These are phyloP conservation scores for Bothriochloa decipiens DNA, from an alignment of 176 grass and related monocot species.

Conservation along the genomic window DNA sequence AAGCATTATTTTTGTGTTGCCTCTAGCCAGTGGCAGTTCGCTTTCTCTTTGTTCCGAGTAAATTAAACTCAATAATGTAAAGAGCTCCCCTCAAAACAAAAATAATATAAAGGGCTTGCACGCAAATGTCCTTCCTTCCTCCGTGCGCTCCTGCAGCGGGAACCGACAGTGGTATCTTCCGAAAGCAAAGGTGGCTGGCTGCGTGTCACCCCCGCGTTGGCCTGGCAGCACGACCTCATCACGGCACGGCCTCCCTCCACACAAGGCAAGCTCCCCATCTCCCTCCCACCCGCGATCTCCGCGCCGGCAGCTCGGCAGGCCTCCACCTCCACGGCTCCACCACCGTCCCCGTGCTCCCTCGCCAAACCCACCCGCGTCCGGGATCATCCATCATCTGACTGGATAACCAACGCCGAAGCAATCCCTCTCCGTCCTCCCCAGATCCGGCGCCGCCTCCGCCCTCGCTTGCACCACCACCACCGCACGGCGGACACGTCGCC, in stretches of 20 bases:
- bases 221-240: background rate
- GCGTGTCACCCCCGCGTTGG: background rate
- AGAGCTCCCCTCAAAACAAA: background rate
- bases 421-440: background rate
- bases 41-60: too few relatives aligned
- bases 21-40: too few relatives aligned
- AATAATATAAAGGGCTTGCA: too few relatives aligned
- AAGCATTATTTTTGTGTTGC: too few relatives aligned
- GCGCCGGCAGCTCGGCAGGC: background rate
- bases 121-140: background rate
- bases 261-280: background rate
- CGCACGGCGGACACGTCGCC: slow-evolving; percentile 9
- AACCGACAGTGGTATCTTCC: slow-evolving; percentile 15
- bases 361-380: slow-evolving; percentile 30
- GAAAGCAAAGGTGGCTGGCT: background rate
- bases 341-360: slow-evolving; percentile 27
- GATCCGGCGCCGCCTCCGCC: slow-evolving; percentile 23
- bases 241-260: background rate
- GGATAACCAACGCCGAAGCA: background rate
- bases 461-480: background rate
- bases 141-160: background rate
- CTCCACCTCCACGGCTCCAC: slow-evolving; percentile 18
- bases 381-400: background rate
- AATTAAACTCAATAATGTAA: background rate
- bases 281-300: slow-evolving; percentile 4